A percentile compares a stretch with the other conserved stretches of the same genome.
These are phyloP conservation scores for Beauveria australis DNA, from an alignment of 2,329 filamentous ascomycete genomes.

Conservation along the genomic window DNA sequence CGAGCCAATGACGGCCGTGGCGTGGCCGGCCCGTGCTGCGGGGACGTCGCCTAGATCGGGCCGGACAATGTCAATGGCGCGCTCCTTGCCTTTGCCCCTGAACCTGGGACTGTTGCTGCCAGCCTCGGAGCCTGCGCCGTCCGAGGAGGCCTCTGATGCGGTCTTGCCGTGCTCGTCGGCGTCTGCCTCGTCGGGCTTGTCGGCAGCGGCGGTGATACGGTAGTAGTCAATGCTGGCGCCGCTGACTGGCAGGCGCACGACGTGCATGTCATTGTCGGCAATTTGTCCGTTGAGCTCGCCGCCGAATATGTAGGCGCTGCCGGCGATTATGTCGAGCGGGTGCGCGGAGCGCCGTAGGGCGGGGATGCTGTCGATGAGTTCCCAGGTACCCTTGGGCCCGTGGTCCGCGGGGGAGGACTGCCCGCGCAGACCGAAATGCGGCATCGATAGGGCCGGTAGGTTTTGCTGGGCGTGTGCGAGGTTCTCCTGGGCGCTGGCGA, in stretches of 20 bases:
- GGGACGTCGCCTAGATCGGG: constrained; percentile 43
- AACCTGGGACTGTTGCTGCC: constrained; percentile 11
- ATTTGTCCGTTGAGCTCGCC: constrained; percentile 63
- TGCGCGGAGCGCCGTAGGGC: constrained; percentile 66
- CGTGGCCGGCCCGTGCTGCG: constrained; percentile 62
- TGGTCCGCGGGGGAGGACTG: constrained; percentile 15
- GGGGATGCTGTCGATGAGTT: constrained; percentile 44
- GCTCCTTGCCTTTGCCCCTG: constrained; percentile 33
- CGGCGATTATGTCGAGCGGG: constrained; percentile 51
- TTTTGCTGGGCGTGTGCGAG: constrained; percentile 41
- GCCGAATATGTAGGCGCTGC: constrained; percentile 62
- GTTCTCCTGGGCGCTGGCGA: constrained; percentile 13
- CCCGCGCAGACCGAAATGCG: neutral
- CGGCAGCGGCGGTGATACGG: constrained; percentile 41
- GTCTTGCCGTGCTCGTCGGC: constrained; percentile 12
- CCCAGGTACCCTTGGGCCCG: constrained; percentile 47
- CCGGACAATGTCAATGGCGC: constrained; percentile 18
- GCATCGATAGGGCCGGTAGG: constrained; percentile 29
- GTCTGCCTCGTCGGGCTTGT: constrained; percentile 25
- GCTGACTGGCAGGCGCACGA: constrained; percentile 52
- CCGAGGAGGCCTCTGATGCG: constrained; percentile 17
- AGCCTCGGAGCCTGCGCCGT: constrained; percentile 30
- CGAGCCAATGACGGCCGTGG: constrained; percentile 57
- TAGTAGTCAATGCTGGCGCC: constrained; percentile 52
- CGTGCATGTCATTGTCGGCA: constrained; percentile 65